Conservation (phyloP, 2,329 filamentous ascomycete species). For the Dichotomopilus funicola region DNA sequence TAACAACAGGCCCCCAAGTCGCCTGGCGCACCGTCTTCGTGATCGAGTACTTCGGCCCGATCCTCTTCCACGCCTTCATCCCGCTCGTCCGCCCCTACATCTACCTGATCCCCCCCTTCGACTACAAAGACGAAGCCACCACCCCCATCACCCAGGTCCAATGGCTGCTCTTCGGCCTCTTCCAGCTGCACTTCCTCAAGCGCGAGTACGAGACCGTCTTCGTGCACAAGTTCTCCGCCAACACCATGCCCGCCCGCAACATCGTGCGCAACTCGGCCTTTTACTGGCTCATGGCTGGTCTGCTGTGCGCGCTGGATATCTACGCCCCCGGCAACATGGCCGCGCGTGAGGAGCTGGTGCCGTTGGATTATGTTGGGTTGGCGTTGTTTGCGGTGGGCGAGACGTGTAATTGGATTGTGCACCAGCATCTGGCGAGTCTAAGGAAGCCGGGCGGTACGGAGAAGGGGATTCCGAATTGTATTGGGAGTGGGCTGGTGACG, state of each 20-base stretch:
- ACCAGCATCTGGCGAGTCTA: constrained; percentile 70
- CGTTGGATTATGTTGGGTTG: constrained; percentile 60
- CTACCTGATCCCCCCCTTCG: constrained; percentile 46
- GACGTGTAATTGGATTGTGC: constrained; percentile 70
- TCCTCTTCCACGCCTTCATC: constrained; percentile 75
- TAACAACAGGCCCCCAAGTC: constrained; percentile 67
- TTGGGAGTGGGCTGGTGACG: constrained; percentile 81
- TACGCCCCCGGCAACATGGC: constrained; percentile 71
- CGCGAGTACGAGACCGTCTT: constrained; percentile 92
- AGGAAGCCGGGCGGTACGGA: constrained; percentile 75
- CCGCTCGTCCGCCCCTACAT: constrained; percentile 67
- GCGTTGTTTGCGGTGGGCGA: constrained; percentile 72
- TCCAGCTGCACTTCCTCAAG: constrained; percentile 83
- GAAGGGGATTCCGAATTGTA: constrained; percentile 77
- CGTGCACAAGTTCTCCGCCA: constrained; percentile 88
- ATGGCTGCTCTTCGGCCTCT: constrained; percentile 64
- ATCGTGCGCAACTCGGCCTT: constrained; percentile 93
- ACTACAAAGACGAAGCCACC: constrained; percentile 39
- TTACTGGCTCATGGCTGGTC: constrained; percentile 83
- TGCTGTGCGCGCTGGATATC: constrained; percentile 76
- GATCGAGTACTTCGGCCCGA: constrained; percentile 88
- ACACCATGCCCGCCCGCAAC: constrained; percentile 86
- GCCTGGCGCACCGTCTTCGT: constrained; percentile 91
- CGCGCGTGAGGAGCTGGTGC: constrained; percentile 42
- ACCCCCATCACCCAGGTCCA: constrained; percentile 59